These are phyloP conservation scores for Penicillium glabrum DNA, from an alignment of 2,329 filamentous ascomycete genomes.

Conservation along the genomic window DNA sequence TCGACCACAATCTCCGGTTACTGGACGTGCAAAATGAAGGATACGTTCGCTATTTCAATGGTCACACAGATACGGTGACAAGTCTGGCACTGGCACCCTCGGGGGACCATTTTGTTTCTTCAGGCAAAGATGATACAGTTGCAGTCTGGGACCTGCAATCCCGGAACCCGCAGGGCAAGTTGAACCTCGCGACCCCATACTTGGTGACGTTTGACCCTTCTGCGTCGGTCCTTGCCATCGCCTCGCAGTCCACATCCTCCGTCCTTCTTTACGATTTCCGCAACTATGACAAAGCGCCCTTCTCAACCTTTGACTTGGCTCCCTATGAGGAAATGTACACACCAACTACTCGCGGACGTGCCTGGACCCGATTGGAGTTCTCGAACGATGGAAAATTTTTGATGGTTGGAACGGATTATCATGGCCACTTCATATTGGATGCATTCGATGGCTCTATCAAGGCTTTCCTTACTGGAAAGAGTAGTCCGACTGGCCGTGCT, in stretches of 20 bases:
- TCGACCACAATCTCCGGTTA: conserved; percentile 83
- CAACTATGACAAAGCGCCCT: conserved; percentile 90
- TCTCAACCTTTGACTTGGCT: conserved; percentile 77
- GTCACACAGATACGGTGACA: conserved; percentile 83
- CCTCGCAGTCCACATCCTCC: conserved; percentile 73
- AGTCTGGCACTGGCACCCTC: conserved; percentile 80
- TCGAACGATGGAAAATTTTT: conserved; percentile 92
- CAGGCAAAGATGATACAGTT: conserved; percentile 85
- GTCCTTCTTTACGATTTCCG: conserved; percentile 89
- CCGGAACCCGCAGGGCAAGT: conserved; percentile 73
- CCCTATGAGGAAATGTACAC: conserved; percentile 56
- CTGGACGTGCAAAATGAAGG: conserved; percentile 88
- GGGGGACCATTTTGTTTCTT: conserved; percentile 88
- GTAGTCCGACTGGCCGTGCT: conserved; percentile 49
- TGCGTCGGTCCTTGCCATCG: conserved; percentile 86
- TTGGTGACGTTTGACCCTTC: conserved; percentile 90
- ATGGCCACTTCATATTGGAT: conserved; percentile 89
- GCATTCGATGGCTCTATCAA: conserved; percentile 81
- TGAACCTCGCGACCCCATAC: conserved; percentile 77
- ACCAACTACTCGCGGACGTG: conserved; percentile 48
- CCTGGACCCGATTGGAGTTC: conserved; percentile 90
- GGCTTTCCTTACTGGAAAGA: conserved; percentile 63
- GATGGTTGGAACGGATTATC: conserved; percentile 78
- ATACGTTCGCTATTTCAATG: conserved; percentile 94
- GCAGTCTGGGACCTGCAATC: conserved; percentile 86